Base-by-base conservation (phyloP, 768 basidiomycete genomes). In the Stropharia rugosoannulata region DNA sequence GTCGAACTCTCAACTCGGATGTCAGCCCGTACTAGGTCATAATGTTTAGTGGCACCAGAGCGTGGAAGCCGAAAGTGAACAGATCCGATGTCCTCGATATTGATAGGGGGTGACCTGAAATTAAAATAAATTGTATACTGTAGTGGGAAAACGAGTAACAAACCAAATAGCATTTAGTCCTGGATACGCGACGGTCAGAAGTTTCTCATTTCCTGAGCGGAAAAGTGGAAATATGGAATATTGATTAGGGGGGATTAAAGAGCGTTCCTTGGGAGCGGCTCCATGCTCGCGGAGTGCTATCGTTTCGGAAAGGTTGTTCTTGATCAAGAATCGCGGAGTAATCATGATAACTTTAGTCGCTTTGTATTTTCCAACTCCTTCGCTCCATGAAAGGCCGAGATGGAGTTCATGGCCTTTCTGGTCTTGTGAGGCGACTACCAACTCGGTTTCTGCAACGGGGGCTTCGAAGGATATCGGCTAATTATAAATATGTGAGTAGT, bases 281-380 rank as follows among this genome's bases (percentile, higher is more conserved):
- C 91, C 90, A 62, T 95, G 87, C 69, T 98, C 94, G 45, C 97
- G 85, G 72, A 95, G 86, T 38, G 83, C 84, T 32, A 99, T 79
- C 2, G 84, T 65, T 48, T 83, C 82, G 4, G 75, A 59, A 37
- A 94, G 78, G 57, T 85, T 80, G 71, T 98, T 99, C 70, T 87
- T 90, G 62, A 98, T 70, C 59, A 98, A 74, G 75, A 95, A 98
- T 44, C 97, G 85, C 25, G 97, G 97, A 7, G 90, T 79, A 37
- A 98, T 74, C 0, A 91, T 95, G 60, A 99, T 86, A 61, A 98
- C 88, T 73, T 98, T 98, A 25, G 89, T 89, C 35, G 98, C 75
- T 67, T 98, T 98, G 70, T 98, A 98, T 77, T 97, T 98, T 36
- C 97, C 97, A n/a, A 87, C 75, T 1, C 95, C 97, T 70, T 96